Conservation (phyloP, 495 filamentous ascomycete genomes). For the Talaromyces wortmannii region DNA sequence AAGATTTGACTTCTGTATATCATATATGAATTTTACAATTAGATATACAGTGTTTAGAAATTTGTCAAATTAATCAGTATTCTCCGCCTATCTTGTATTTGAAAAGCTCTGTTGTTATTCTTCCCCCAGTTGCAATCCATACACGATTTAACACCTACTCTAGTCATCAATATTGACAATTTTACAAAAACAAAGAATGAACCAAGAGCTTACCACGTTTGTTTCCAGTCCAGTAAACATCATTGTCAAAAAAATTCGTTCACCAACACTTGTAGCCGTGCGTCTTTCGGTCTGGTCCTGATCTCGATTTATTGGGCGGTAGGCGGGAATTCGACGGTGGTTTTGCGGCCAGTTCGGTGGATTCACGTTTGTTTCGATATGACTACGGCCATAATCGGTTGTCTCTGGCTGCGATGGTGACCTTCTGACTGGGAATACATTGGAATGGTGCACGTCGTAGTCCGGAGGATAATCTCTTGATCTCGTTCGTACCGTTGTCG, state of each 20-base stretch:
- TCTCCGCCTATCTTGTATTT: constrained; percentile 44
- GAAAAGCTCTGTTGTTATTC: constrained; percentile 34
- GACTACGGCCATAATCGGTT: neutral
- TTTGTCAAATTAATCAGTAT: constrained; percentile 18
- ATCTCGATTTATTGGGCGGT: constrained; percentile 40
- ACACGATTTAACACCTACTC: constrained; percentile 24
- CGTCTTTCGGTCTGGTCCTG: constrained; percentile 31
- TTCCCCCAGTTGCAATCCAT: constrained; percentile 39
- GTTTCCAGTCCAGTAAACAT: constrained; percentile 48
- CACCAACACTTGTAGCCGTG: constrained; percentile 31
- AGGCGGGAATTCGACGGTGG: constrained; percentile 41
- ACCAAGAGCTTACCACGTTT: constrained; percentile 40
- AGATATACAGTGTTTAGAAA: constrained; percentile 1
- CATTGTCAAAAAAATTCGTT: constrained; percentile 37
- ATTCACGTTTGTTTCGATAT: constrained; percentile 10
- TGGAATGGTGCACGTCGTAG: constrained; percentile 24
- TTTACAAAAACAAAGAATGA: neutral
- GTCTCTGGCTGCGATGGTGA: constrained; percentile 11
- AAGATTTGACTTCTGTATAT: neutral
- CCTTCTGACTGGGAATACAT: neutral
- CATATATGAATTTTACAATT: constrained; percentile 10
- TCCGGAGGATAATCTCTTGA: constrained; percentile 13
- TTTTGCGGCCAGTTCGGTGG: constrained; percentile 34
- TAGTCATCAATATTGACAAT: constrained; percentile 1
- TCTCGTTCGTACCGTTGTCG: constrained; percentile 17